These are phyloP conservation scores for Dactylellina haptotyla DNA, from an alignment of 2,329 filamentous ascomycete species.

Conservation along the genomic window DNA sequence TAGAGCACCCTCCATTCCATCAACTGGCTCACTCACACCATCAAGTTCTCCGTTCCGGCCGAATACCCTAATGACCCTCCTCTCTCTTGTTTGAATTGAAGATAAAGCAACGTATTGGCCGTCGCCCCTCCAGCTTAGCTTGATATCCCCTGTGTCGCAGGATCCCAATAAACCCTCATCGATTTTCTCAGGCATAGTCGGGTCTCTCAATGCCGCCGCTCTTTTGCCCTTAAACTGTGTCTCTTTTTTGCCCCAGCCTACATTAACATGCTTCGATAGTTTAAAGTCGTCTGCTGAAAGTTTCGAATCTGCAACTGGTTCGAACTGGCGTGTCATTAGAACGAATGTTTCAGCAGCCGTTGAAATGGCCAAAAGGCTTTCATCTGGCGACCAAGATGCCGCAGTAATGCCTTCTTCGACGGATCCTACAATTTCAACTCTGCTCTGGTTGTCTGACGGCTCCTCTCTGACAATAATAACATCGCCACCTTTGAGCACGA, in stretches of 20 bases:
- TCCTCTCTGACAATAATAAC: conserved; percentile 85
- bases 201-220: conserved; percentile 85
- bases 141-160: conserved; percentile 76
- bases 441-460: conserved; percentile 72
- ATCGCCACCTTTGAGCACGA: conserved; percentile 89
- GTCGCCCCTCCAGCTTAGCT: conserved; percentile 93
- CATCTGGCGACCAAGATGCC: conserved; percentile 92
- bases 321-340: conserved; percentile 92
- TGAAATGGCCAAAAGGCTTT: conserved; percentile 84
- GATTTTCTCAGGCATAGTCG: conserved; percentile 90
- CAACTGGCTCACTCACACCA: conserved; percentile 92
- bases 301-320: conserved; percentile 78
- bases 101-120: conserved; percentile 91
- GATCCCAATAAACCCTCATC: conserved; percentile 81
- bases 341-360: conserved; percentile 82
- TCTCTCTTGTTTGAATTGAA: conserved; percentile 73
- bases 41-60: conserved; percentile 89
- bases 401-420: conserved; percentile 91
- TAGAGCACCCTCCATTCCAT: conserved; percentile 84
- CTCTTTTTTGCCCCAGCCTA: conserved; percentile 98
- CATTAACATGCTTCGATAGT: conserved; percentile 91
- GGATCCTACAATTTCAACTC: conserved; percentile 94
- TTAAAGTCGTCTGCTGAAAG: conserved; percentile 81
- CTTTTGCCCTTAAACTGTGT: conserved; percentile 96
- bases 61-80: conserved; percentile 87